phyloP scores from a whole-genome alignment of 78 protist species.

The Dictyostelium purpureum region DNA sequence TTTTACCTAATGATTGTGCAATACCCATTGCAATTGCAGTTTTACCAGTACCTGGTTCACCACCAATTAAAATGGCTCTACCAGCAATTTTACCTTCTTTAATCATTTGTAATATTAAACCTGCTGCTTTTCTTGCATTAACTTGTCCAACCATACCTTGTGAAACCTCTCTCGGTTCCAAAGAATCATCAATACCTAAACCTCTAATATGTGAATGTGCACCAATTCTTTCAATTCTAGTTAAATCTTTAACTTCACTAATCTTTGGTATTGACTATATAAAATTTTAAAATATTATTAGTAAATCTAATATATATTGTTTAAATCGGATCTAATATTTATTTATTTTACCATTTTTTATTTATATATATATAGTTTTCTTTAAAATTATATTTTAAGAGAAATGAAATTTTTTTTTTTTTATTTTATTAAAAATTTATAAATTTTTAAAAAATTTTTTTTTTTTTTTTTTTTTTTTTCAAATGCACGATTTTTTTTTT shows the following conservation, averaged over 20 bases:
- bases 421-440: too few relatives aligned
- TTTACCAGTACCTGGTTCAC: constrained; percentile 99
- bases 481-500: too few relatives aligned
- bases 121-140: constrained; percentile 96
- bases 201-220: constrained; percentile 99
- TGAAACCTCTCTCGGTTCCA: constrained; percentile 88
- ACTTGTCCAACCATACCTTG: constrained; percentile 99
- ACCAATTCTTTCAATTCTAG: constrained; percentile 86
- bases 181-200: constrained; percentile 96
- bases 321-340: too few relatives aligned
- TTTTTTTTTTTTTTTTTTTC: too few relatives aligned
- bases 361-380: too few relatives aligned
- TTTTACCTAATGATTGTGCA: constrained; percentile 95
- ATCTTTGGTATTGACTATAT: constrained; percentile 42
- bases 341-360: too few relatives aligned
- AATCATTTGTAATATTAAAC: constrained; percentile 95
- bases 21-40: constrained; percentile 99
- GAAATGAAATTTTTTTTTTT: too few relatives aligned
- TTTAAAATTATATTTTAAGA: too few relatives aligned
- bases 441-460: too few relatives aligned
- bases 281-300: neutral
- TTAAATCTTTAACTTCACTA: constrained; percentile 75
- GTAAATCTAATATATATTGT: neutral
- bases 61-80: constrained; percentile 97
- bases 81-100: constrained; percentile 98